Evolutionary conservation across 305 asterid species (phyloP), one percentile per base, ranked within the genome.

Genomic region (Petunia hybrid): DNA sequence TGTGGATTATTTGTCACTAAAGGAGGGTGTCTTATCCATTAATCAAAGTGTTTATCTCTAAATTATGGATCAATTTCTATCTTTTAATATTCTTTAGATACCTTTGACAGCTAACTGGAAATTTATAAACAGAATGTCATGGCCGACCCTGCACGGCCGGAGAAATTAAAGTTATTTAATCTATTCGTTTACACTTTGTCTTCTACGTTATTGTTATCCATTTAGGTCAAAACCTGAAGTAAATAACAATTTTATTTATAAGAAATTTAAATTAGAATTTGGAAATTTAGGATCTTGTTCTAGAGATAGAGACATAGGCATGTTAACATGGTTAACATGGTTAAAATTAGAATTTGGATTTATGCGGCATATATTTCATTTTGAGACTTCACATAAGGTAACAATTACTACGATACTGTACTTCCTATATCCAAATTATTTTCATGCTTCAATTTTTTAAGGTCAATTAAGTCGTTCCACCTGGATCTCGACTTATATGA

Each of bases 41-140:
- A 71, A 71, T 61, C 62, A 13, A 46, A 12, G 60, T 71, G 61
- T 48, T 48, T 71, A 43, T 71, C 77, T 71, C 43, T 12, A 40
- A 66, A 63, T 63, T 36, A 36, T 36, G 69, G 35, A 62, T 62
- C 66, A 61, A 35, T 31, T 59, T 59, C 31, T 16, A 3, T 35
- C 7, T 8, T 8, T 3, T 63, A 8, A 8, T 1, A 1, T 62
- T 35, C 4, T 62, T 62, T 35, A 10, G n/a, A 62, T 62, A 35
- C n/a, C 42, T 62, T 62, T 35, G 42, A 8, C 6, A 62, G 42
- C 68, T 62, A 9, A 36, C 43, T 62, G 68, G 3, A 35, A 13
- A 36, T 8, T 8, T 36, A 63, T 3, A 63, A 70, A 70, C 10
- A 46, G 42, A 70, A 46, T 46, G 41, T 10, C 42, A 10, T 71